Conservation (phyloP, 352 stramenopile genomes). For the Globisporangium nunn region DNA sequence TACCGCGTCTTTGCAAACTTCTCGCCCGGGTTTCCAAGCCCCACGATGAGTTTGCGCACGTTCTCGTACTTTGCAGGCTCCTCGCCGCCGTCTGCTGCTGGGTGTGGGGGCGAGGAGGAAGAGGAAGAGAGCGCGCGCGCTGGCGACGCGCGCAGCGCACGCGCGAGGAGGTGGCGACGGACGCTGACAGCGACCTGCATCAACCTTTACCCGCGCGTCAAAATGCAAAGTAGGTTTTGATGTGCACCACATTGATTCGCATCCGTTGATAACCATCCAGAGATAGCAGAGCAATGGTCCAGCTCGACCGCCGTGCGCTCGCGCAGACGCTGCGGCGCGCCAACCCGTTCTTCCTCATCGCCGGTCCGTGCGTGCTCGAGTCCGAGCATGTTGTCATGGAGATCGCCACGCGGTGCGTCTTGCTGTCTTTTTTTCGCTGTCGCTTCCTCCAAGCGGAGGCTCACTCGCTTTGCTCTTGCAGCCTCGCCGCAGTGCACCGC, state of each 20-base stretch:
- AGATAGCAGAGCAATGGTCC: neutral
- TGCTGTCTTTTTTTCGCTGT: neutral
- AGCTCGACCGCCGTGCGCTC: constrained; percentile 42
- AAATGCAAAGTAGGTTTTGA: neutral
- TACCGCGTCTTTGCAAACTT: constrained; percentile 78
- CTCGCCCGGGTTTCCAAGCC: constrained; percentile 78
- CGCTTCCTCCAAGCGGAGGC: neutral
- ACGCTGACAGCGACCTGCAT: neutral
- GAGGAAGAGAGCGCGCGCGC: neutral
- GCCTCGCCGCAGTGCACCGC: constrained; percentile 42
- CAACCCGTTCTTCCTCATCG: constrained; percentile 81
- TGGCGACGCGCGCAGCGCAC: neutral
- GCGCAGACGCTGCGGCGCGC: constrained; percentile 46
- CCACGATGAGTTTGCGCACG: constrained; percentile 76
- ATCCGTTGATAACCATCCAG: neutral
- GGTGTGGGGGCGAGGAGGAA: neutral
- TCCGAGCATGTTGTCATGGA: constrained; percentile 57
- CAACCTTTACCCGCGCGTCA: neutral
- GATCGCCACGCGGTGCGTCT: constrained; percentile 51
- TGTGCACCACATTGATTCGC: constrained; percentile 5
- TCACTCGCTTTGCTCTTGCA: constrained; percentile 12
- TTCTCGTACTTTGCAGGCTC: constrained; percentile 41
- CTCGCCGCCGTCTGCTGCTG: neutral
- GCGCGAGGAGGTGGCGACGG: neutral
- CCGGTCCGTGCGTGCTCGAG: constrained; percentile 76